phyloP scores from a whole-genome alignment of 2,329 filamentous ascomycete genomes.

The Fusarium brachygibbosum region DNA sequence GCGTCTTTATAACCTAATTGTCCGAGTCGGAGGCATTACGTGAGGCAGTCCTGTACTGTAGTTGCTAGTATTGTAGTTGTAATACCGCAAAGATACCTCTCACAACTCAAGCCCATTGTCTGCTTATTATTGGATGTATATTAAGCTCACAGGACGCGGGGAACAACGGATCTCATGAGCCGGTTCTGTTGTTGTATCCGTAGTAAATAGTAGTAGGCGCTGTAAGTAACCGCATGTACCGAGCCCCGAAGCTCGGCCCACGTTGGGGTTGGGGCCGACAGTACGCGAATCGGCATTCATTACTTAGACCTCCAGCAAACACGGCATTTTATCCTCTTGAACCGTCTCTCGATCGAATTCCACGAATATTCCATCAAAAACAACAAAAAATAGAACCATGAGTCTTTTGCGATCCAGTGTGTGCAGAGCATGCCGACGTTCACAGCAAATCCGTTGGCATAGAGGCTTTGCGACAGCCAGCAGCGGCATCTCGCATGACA shows the following conservation, averaged over 20 bases:
- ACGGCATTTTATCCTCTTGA: slow-evolving; percentile 25
- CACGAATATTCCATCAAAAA: slow-evolving; percentile 5
- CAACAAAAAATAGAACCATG: slow-evolving; percentile 47
- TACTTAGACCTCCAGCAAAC: slow-evolving; percentile 29
- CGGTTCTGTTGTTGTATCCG: slow-evolving; percentile 10
- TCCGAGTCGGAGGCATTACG: slow-evolving; percentile 28
- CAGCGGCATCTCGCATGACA: slow-evolving; percentile 53
- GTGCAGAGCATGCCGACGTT: slow-evolving; percentile 57
- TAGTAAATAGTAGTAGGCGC: no score
- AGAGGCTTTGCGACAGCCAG: slow-evolving; percentile 59
- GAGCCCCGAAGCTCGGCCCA: slow-evolving; percentile 43
- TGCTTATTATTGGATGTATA: background rate
- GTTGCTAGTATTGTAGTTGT: slow-evolving; percentile 41
- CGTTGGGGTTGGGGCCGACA: slow-evolving; percentile 47
- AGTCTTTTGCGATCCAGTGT: slow-evolving; percentile 54
- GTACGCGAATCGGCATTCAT: slow-evolving; percentile 47
- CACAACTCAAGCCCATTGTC: background rate
- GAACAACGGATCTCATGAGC: slow-evolving; percentile 23
- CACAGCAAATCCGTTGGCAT: slow-evolving; percentile 50
- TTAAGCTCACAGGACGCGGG: slow-evolving; percentile 20
- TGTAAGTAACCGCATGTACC: slow-evolving; percentile 12
- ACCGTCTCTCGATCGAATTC: slow-evolving; percentile 18
- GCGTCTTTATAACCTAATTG: slow-evolving; percentile 23
- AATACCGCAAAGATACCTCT: slow-evolving; percentile 38
- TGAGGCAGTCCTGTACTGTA: slow-evolving; percentile 27